Conservation (phyloP, 352 stramenopile genomes). For the Phytophthora boehmeriae region DNA sequence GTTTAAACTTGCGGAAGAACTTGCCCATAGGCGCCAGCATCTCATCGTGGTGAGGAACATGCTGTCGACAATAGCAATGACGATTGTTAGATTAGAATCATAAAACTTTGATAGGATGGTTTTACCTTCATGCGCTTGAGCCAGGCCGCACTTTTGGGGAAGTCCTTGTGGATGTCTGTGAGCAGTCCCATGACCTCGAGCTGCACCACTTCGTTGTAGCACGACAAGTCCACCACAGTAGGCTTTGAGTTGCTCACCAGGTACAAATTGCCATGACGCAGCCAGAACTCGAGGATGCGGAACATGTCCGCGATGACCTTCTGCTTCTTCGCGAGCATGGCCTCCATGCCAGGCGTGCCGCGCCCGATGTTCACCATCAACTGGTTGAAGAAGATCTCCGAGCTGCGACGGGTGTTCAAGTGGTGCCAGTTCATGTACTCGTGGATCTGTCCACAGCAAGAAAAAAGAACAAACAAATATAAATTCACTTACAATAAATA, state of each 20-base stretch:
- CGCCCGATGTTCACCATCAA: conserved; percentile 63
- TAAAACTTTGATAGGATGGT: too few species aligned
- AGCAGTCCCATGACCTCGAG: conserved; percentile 73
- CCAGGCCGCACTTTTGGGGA: conserved; percentile 58
- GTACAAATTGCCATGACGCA: conserved; percentile 63
- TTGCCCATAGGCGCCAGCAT: conserved; percentile 68
- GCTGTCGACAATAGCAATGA: conserved; percentile 25
- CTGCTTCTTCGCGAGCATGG: conserved; percentile 54
- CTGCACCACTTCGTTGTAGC: conserved; percentile 81
- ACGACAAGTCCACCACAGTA: conserved; percentile 72
- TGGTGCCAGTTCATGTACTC: conserved; percentile 87
- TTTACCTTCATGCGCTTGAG: conserved; percentile 78
- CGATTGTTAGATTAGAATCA: neutral
- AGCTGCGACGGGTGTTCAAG: conserved; percentile 65
- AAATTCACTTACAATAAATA: neutral
- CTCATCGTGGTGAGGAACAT: conserved; percentile 66
- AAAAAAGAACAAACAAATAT: neutral
- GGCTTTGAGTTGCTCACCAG: conserved; percentile 62
- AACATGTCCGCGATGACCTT: conserved; percentile 63
- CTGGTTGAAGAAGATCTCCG: conserved; percentile 70
- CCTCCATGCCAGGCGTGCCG: conserved; percentile 49
- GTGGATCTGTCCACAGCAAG: conserved; percentile 55
- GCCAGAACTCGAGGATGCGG: conserved; percentile 72
- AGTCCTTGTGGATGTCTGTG: conserved; percentile 48
- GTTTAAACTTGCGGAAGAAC: conserved; percentile 76